These are phyloP conservation scores for Linnemannia elongata DNA, from an alignment of 192 early-diverging fungal species.

Conservation along the genomic window DNA sequence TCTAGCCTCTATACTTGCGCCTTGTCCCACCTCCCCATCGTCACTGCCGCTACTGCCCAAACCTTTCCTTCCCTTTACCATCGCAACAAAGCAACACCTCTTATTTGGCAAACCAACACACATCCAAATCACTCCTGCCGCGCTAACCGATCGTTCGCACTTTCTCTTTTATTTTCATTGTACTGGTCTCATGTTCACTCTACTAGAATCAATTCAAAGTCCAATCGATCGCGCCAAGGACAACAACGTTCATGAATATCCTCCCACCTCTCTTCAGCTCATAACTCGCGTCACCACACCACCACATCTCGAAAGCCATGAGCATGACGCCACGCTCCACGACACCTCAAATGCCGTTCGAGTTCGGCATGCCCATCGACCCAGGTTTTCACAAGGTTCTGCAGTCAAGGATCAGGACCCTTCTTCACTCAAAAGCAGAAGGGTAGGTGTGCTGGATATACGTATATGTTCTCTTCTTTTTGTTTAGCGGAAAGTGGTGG, in stretches of 20 bases:
- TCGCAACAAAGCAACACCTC: neutral
- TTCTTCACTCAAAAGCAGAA: slow-evolving; percentile 42
- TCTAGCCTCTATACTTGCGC: neutral
- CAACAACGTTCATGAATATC: neutral
- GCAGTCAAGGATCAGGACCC: slow-evolving; percentile 29
- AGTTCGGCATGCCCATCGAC: slow-evolving; percentile 41
- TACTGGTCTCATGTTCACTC: neutral
- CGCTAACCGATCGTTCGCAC: neutral
- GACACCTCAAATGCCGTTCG: slow-evolving; percentile 37
- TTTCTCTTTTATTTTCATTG: no score
- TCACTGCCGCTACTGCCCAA: neutral
- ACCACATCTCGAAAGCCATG: slow-evolving; percentile 6
- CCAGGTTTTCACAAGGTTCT: slow-evolving; percentile 28
- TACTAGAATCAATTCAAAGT: neutral
- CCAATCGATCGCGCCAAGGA: neutral
- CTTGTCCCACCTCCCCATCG: neutral
- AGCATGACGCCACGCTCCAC: slow-evolving; percentile 30
- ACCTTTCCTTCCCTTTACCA: neutral
- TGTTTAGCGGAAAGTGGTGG: neutral
- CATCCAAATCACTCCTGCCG: neutral
- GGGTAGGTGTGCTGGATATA: slow-evolving; percentile 19
- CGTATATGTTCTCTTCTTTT: neutral
- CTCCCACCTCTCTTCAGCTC: neutral
- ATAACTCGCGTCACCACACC: slow-evolving; percentile 3
- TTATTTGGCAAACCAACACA: neutral